Conservation (phyloP, 306 rosid species). For the Pyrus betulifolia region DNA sequence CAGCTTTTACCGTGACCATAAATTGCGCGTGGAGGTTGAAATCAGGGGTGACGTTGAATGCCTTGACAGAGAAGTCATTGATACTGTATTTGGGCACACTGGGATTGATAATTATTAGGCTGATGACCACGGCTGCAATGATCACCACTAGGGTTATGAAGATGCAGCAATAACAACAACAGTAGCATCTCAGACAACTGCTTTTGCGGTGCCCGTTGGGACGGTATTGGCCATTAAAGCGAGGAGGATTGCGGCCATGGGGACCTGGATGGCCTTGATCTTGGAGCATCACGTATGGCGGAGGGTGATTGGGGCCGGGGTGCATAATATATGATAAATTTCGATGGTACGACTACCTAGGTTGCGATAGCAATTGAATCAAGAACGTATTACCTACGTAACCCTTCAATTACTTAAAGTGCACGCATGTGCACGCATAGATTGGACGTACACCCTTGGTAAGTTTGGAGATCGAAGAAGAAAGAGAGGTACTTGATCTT, state of each 20-base stretch:
- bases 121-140: neutral
- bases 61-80: constrained; percentile 6
- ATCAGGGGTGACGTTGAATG: constrained; percentile 14
- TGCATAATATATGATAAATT: constrained; percentile 9
- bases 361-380: neutral
- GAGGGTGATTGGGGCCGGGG: neutral
- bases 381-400: neutral
- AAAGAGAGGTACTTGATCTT: neutral
- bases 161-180: constrained; percentile 27
- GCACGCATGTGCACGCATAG: neutral
- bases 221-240: neutral
- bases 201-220: neutral
- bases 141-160: constrained; percentile 11
- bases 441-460: neutral
- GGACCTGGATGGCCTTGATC: neutral
- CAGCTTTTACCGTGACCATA: constrained; percentile 17
- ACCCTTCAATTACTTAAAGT: neutral
- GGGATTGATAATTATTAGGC: constrained; percentile 19
- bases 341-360: neutral
- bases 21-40: constrained; percentile 21
- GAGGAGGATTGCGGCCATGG: constrained; percentile 4
- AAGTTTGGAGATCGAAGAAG: neutral
- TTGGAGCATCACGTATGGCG: neutral
- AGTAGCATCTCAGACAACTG: neutral
- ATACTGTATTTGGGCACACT: constrained; percentile 26